Conservation (phyloP, 148 eudicot species). For the Amaranthus palmeri region DNA sequence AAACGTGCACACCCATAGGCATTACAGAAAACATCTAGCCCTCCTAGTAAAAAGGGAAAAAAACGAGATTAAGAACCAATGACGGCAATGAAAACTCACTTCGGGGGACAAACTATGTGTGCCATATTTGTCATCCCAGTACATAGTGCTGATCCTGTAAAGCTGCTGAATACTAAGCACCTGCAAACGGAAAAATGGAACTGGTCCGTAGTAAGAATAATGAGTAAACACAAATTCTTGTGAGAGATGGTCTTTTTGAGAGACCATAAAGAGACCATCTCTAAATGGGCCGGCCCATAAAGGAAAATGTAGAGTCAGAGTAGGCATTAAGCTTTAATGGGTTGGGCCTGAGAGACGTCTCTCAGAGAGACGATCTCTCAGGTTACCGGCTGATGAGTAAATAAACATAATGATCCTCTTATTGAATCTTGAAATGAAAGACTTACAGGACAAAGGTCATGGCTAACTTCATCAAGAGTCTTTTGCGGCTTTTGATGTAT, state of each 20-base stretch:
- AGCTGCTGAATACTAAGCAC: slow-evolving; percentile 87
- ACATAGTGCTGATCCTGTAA: slow-evolving; percentile 92
- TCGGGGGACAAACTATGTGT: slow-evolving; percentile 84
- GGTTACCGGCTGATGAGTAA: background rate
- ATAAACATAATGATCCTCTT: slow-evolving; percentile 10
- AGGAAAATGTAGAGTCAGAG: too few species aligned
- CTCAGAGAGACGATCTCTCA: too few species aligned
- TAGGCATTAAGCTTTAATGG: too few species aligned
- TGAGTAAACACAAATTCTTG: background rate
- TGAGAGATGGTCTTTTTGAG: too few species aligned
- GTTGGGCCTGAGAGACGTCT: too few species aligned
- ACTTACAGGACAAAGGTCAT: slow-evolving; percentile 85
- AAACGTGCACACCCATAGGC: too few species aligned
- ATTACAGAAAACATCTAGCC: too few species aligned
- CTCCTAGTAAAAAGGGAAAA: too few species aligned
- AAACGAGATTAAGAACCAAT: background rate
- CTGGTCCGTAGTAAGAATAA: slow-evolving; percentile 23
- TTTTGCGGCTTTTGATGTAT: slow-evolving; percentile 88
- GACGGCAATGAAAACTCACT: slow-evolving; percentile 41
- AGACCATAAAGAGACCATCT: too few species aligned
- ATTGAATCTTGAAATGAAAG: slow-evolving; percentile 13
- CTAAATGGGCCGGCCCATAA: too few species aligned
- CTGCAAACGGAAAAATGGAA: slow-evolving; percentile 34
- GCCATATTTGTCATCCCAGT: slow-evolving; percentile 96
- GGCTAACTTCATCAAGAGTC: slow-evolving; percentile 88